These are phyloP conservation scores for Colletotrichum chrysophilum DNA, from an alignment of 2,329 filamentous ascomycete genomes.

Conservation along the genomic window DNA sequence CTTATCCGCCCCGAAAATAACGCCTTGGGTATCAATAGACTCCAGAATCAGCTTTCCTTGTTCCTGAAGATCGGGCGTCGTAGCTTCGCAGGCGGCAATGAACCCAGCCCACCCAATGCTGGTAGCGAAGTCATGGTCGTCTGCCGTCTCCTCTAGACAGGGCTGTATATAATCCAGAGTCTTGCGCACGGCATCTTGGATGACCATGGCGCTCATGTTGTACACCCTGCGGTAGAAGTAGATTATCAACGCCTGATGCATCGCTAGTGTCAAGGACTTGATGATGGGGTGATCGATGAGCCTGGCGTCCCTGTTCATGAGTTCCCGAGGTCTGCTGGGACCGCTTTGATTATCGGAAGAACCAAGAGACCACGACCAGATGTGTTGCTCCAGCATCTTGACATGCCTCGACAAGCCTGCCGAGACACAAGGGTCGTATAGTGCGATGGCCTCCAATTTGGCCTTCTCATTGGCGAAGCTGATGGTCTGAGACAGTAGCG, in stretches of 20 bases:
- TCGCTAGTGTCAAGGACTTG: constrained; percentile 38
- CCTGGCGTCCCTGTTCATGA: not conserved
- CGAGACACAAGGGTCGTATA: constrained; percentile 27
- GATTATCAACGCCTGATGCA: constrained; percentile 47
- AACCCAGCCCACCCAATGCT: constrained; percentile 48
- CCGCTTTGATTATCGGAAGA: constrained; percentile 9
- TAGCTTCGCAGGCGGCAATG: constrained; percentile 47
- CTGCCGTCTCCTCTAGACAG: constrained; percentile 33
- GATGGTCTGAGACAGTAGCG: constrained; percentile 44
- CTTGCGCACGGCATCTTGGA: constrained; percentile 41
- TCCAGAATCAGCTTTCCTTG: constrained; percentile 26
- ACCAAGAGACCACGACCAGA: constrained; percentile 32
- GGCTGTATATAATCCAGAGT: constrained; percentile 40
- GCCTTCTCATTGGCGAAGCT: constrained; percentile 48
- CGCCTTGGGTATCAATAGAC: constrained; percentile 30
- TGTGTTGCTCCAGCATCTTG: constrained; percentile 34
- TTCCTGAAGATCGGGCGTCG: constrained; percentile 37
- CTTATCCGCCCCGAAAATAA: constrained; percentile 29
- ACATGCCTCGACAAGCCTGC: constrained; percentile 31
- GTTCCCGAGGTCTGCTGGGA: not conserved
- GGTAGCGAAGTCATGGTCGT: constrained; percentile 40
- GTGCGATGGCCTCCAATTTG: constrained; percentile 26
- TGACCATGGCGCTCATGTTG: constrained; percentile 41
- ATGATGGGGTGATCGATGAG: constrained; percentile 24
- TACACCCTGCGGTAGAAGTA: constrained; percentile 51